phyloP scores from a whole-genome alignment of 495 filamentous ascomycete species.

The Aspergillus panamensis region DNA sequence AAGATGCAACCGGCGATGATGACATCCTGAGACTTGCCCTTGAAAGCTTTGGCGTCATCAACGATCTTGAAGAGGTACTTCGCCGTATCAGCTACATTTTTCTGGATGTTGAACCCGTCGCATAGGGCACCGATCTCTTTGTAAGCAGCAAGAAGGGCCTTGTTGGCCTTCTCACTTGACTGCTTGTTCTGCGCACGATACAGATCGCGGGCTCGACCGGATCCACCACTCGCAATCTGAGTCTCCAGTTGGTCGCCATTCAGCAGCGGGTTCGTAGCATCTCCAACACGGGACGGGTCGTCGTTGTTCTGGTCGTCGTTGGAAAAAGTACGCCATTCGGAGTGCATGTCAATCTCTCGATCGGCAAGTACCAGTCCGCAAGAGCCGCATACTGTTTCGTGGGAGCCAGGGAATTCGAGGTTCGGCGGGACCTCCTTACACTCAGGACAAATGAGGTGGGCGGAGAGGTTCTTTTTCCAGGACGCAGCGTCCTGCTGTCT shows the following conservation, averaged over 20 bases:
- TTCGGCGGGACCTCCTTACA: slow-evolving; percentile 90
- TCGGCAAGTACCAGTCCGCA: slow-evolving; percentile 91
- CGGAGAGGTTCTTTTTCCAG: slow-evolving; percentile 78
- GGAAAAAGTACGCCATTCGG: slow-evolving; percentile 97
- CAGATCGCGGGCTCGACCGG: slow-evolving; percentile 68
- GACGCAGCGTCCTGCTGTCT: slow-evolving; percentile 27
- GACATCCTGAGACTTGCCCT: slow-evolving; percentile 90
- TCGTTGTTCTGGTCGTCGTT: slow-evolving; percentile 96
- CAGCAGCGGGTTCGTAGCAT: slow-evolving; percentile 78
- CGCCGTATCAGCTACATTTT: slow-evolving; percentile 75
- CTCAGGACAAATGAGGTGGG: slow-evolving; percentile 77
- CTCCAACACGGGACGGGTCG: slow-evolving; percentile 96
- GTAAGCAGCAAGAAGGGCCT: slow-evolving; percentile 74
- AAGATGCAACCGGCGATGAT: slow-evolving; percentile 96
- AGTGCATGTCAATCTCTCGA: slow-evolving; percentile 88
- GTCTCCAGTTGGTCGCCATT: slow-evolving; percentile 93
- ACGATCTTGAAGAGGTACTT: slow-evolving; percentile 93
- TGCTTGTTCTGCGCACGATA: slow-evolving; percentile 83
- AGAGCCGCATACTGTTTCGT: slow-evolving; percentile 87
- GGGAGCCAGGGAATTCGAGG: slow-evolving; percentile 88
- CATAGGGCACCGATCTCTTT: slow-evolving; percentile 86
- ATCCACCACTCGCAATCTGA: slow-evolving; percentile 76
- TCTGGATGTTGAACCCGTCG: slow-evolving; percentile 76
- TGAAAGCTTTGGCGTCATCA: slow-evolving; percentile 87
- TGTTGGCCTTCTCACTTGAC: slow-evolving; percentile 81